Percentiles rank a stretch among this genome's conserved stretches.
Conservation (phyloP, 1,139 yeast species). For the Geotrichum klebahnii region DNA sequence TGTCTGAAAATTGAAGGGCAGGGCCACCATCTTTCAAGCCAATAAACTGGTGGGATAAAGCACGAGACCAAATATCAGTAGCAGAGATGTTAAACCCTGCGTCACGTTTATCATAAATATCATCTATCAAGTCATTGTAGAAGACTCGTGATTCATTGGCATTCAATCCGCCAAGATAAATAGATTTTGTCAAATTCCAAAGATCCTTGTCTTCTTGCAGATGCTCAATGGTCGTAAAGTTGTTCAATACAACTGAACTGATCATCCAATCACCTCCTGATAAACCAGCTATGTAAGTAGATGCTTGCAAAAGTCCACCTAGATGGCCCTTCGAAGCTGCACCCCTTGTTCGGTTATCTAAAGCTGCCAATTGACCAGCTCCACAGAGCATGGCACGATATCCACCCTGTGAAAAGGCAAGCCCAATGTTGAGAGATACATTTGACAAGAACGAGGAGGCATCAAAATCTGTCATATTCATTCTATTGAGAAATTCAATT, state of each 20-base stretch:
- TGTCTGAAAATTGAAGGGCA: slow-evolving; percentile 60
- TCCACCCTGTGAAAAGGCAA: slow-evolving; percentile 90
- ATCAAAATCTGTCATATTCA: too few species aligned
- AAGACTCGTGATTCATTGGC: slow-evolving; percentile 53
- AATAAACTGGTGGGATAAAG: slow-evolving; percentile 73
- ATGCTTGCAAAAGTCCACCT: slow-evolving; percentile 75
- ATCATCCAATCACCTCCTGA: slow-evolving; percentile 91
- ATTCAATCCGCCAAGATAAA: slow-evolving; percentile 68
- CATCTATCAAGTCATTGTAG: slow-evolving; percentile 53
- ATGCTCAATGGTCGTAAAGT: slow-evolving; percentile 70
- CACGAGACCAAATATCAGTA: slow-evolving; percentile 94
- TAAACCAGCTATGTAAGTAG: slow-evolving; percentile 78
- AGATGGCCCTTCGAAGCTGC: slow-evolving; percentile 56
- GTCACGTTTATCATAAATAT: slow-evolving; percentile 55
- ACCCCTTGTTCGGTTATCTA: slow-evolving; percentile 67
- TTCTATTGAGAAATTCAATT: slow-evolving; percentile 51
- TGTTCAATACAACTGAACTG: slow-evolving; percentile 76
- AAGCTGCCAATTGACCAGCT: slow-evolving; percentile 80
- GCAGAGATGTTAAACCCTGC: slow-evolving; percentile 76
- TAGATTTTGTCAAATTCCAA: slow-evolving; percentile 65
- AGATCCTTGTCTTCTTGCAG: slow-evolving; percentile 58
- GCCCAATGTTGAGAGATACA: slow-evolving; percentile 52
- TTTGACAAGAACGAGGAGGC: too few species aligned
- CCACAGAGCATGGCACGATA: slow-evolving; percentile 86
- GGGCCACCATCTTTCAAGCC: slow-evolving; percentile 56